Base-by-base conservation (phyloP, 2,329 filamentous ascomycete species). In the Rhexocercosporidium sp. region DNA sequence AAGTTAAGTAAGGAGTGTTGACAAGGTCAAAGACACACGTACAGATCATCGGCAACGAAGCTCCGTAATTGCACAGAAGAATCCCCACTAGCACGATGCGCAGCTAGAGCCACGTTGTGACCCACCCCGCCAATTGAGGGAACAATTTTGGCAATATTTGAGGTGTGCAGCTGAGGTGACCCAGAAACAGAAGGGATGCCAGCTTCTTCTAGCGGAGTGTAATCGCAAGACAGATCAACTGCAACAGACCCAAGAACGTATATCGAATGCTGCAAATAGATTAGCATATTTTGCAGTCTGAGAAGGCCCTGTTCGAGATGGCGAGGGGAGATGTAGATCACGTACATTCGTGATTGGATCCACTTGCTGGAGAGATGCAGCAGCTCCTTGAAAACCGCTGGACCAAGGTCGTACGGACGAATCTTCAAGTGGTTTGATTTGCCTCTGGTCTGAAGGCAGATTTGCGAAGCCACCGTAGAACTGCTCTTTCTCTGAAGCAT, bases 81-180 rank as follows among this genome's bases (percentile, higher is more conserved):
- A 20, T 80, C 75, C 8, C 87, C 88, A 67, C 91, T 85, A 16
- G 84, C 84, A 37, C 90, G 85, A 72, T 94, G 92, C 0, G 92
- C 90, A 53, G 95, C 94, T 57, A 93, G 86, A 18, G 96, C 93
- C 53, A 98, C 93, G 75, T 98, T 98, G 75, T 94, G 90, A 7
- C 93, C 96, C 8, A 98, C 96, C 7, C 96, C 96, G 14, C 96
- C 96, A 8, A 97, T 86, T 0, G 91, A 92, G 76, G 97, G 93
- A 41, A 82, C 88, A 71, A 97, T 96, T 16, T 83, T 82, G 8
- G 94, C 89, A 59, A 92, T 92, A 75, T 98, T 98, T 0, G 95
- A 98, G 0, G 94, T 97, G 67, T 94, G 87, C 44, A 90, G 56
- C 51, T 69, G 60, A 22, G 72, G 72, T 5, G 57, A 53, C 8